Evolutionary conservation across 129 eudicot species (phyloP), one percentile per base, ranked within the genome.

Genomic region (Ambrosia trifida): DNA sequence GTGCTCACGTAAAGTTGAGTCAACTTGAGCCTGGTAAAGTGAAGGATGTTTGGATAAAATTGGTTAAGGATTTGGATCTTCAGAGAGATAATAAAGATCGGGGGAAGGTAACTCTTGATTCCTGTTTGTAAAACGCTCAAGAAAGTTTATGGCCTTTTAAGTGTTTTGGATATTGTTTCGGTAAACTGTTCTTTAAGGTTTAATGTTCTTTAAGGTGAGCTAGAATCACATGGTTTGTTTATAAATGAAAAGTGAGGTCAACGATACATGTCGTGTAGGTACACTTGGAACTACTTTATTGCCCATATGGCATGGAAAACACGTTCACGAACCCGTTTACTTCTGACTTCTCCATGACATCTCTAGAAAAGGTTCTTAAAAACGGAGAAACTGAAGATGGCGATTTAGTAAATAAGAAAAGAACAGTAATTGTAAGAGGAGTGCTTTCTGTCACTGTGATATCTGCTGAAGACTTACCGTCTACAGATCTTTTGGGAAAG

Each of bases 1-100:
- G 92, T 69, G 95, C 96, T 80, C 95, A 94, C 78, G 50, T 94
- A 43, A 86, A 79, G 61, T 77, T 94, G 49, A 78, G 49, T 43
- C 80, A 82, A 59, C 95, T 94, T 35, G 92, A 85, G 79, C 93
- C 98, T 76, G 98, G 98, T 53, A 94, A 94, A 75, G 92, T 94
- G 33, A 94, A 89, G 73, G 98, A 87, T 77, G 82, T 94, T 20
- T 94, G 98, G 98, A 62, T 89, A 70, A 94, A 87, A 53, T 70
- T 94, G 87, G 96, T 94, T 46, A 94, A 94, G 79, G 98, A 94
- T 84, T 82, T 94, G 89, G 96, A 94, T 59, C 11, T 94, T 62
- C 98, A 94, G 58, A 85, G 98, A 70, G 98, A 94, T 79, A 83
- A 38, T 28, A 94, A 94, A 79, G 84, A 94, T 66, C 74, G 98